These are phyloP conservation scores for Lyophyllum semitale DNA, from an alignment of 768 basidiomycete genomes.

Conservation along the genomic window DNA sequence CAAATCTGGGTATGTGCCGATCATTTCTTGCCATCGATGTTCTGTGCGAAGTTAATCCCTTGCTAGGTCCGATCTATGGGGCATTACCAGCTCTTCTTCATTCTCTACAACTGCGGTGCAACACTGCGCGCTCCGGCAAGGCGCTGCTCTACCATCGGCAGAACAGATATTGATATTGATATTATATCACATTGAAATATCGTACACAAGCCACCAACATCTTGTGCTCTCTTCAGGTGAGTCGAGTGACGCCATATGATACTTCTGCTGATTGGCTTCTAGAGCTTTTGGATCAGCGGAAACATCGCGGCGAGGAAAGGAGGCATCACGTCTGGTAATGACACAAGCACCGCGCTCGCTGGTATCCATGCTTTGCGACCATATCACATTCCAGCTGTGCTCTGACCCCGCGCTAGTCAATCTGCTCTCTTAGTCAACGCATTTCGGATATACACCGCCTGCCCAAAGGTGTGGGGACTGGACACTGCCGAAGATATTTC, in stretches of 20 bases:
- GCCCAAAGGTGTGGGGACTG: constrained; percentile 70
- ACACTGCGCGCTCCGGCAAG: constrained; percentile 73
- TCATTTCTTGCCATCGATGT: neutral
- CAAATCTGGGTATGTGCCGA: constrained; percentile 41
- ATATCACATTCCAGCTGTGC: constrained; percentile 75
- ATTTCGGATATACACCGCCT: constrained; percentile 71
- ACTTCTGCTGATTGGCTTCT: neutral
- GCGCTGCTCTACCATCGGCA: constrained; percentile 60
- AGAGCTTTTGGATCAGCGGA: constrained; percentile 76
- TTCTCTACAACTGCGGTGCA: constrained; percentile 86
- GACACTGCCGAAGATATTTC: constrained; percentile 76
- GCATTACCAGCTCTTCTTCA: constrained; percentile 69
- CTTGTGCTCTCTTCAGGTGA: constrained; percentile 77
- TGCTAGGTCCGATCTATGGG: constrained; percentile 74
- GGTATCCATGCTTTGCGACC: constrained; percentile 81
- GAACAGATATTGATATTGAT: no score
- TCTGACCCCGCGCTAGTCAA: constrained; percentile 74
- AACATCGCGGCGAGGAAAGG: constrained; percentile 79
- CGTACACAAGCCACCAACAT: constrained; percentile 59
- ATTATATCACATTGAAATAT: constrained; percentile 49
- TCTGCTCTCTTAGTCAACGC: constrained; percentile 67
- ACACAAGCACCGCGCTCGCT: constrained; percentile 71
- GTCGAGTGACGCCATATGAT: constrained; percentile 24
- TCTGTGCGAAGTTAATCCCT: constrained; percentile 18
- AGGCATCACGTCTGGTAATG: constrained; percentile 74